Evolutionary conservation across 2,329 filamentous ascomycete genomes (phyloP), one percentile per base, ranked within the genome.

Genomic region (Mycosphaerelloides madeirae): DNA sequence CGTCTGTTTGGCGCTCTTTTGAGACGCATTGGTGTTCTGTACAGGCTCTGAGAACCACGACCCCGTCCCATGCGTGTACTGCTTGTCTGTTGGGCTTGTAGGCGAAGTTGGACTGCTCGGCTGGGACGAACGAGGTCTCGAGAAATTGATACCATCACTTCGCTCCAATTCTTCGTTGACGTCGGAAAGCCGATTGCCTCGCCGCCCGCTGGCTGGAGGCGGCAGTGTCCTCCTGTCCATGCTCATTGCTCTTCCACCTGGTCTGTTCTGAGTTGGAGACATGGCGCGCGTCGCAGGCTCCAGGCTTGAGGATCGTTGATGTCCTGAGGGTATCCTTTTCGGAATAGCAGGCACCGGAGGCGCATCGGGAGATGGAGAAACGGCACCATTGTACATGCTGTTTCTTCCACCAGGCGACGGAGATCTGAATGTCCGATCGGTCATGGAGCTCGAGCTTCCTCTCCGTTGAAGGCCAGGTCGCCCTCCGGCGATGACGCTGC

Each of bases 391-490:
- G 50, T 53, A 58, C 46, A 49, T 28, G 22, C 41, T 22, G 28
- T 44, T 56, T 57, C 31, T 65, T 59, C 74, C 73, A 57, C 74
- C 73, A 64, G 73, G 49, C 76, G 87, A 94, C 3, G 83, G 81
- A 11, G 84, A 85, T 55, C 90, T 81, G 66, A 96, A 95, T 1
- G 88, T 90, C 46, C 91, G 80, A 64, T 91, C 86, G 22, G 80
- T 84, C 90, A 97, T 95, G 38, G 89, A 95, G 16, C 81, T 78
- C 20, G 78, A 78, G 67, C 90, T 94, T 43, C 74, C 77, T 29
- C 77, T 74, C 58, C 87, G 75, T 50, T 83, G 76, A 49, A 90
- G 69, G 41, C 65, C 50, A 52, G 49, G 61, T 39, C 49, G 38
- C 22, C 52, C 41, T 13, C 54, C 50, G 5, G 51, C 53, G 20